Conservation (phyloP, 139 green algal genomes). For the Chlorella sp. region DNA sequence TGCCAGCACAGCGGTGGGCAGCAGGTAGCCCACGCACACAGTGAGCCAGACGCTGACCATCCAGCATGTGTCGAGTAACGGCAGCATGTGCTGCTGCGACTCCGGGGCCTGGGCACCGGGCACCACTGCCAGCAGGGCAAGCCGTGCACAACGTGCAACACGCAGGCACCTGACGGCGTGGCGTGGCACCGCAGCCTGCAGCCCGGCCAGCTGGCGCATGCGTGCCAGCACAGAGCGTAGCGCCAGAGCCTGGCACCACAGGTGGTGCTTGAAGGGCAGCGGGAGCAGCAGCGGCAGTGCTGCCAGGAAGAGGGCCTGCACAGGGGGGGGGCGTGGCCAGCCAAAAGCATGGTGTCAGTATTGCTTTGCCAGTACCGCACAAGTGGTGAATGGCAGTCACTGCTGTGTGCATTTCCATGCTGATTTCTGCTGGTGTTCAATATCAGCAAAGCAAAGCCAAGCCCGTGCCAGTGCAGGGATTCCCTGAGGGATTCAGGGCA, state of each 20-base stretch:
- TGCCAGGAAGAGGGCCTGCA: too few species aligned
- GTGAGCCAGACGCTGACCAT: not conserved
- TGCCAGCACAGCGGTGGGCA: not conserved
- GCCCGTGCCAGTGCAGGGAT: too few species aligned
- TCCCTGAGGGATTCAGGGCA: too few species aligned
- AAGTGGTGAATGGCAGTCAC: too few species aligned
- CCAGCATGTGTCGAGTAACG: not conserved
- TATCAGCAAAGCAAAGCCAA: too few species aligned
- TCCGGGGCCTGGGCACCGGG: not conserved
- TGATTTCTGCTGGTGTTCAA: too few species aligned
- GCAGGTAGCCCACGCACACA: not conserved
- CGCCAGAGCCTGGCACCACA: not conserved
- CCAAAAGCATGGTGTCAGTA: too few species aligned
- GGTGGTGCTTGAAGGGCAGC: not conserved
- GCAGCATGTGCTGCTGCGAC: not conserved
- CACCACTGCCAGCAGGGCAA: not conserved
- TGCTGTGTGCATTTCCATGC: too few species aligned
- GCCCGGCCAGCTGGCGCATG: not conserved
- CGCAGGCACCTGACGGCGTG: not conserved
- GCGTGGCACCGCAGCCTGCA: not conserved
- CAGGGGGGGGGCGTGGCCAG: too few species aligned
- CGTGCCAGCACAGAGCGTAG: not conserved
- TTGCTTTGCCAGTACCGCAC: too few species aligned
- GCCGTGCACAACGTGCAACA: not conserved
- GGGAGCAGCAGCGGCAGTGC: not conserved